Base-by-base conservation (phyloP, 2,329 filamentous ascomycete genomes). In the Claviceps cyperi region DNA sequence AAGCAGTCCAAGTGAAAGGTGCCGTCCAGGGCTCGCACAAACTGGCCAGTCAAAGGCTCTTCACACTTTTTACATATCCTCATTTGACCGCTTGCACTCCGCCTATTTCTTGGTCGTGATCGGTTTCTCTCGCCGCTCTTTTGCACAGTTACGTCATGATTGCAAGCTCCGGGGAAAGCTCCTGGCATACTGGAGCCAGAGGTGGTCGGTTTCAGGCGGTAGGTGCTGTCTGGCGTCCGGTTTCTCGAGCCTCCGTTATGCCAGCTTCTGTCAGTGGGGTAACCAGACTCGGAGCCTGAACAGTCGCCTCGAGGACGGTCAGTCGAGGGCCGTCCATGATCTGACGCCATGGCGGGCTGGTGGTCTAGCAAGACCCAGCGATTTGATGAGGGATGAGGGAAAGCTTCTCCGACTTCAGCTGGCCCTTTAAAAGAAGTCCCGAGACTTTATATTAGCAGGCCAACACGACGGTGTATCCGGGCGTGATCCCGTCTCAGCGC, bases 1-100 rank as follows among this genome's bases (percentile, higher is more conserved):
- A 98, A 98, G 74, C 92, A 98, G 66, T 98, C 91, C 57, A 98
- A 71, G 71, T 98, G 92, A 66, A 88, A 98, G 49, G 91, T 97
- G 51, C 89, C 90, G 50, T 90, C 88, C 50, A 98, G 70, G 44
- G 92, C 92, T 60, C 92, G 81, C 56, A 98, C 92, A 64, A 97
- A 98, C 68, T 98, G 92, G 43, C 92, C 92, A 1, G 88, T 94
- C 64, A 98, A 73, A 50, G 83, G 76, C 65, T 91, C 85, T 55
- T 82, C 81, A 63, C 92, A 98, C 67, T 95, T 96, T 61, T 88
- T 90, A 69, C 86, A 91, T 39, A 78, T 72, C 56, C 85, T 78
- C 53, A 77, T 64, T 56, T 78, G 75, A 39, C 79, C 77, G 61
- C 78, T 82, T 44, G 72, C 69, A 49, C 74, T 74, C 57, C 78